Conservation (phyloP, 169 alveolate genomes). For the Amoebophrya sp. region DNA sequence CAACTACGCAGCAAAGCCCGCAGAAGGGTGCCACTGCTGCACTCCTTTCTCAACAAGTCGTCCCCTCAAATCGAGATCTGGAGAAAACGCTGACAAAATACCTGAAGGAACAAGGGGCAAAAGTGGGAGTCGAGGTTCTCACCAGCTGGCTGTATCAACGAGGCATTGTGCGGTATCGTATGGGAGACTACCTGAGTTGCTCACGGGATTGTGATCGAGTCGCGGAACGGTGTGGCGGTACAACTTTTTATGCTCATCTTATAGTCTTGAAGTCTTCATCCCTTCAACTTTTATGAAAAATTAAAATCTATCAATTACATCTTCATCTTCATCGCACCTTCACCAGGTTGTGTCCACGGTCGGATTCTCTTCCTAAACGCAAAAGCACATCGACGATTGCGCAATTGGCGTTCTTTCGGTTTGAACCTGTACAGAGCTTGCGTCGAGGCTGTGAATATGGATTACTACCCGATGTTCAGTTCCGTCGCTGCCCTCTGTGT, state of each 20-base stretch:
- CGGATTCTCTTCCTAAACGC: constrained; percentile 19
- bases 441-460: background rate
- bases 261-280: no score
- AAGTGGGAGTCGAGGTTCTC: background rate
- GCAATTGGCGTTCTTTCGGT: background rate
- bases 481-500: background rate
- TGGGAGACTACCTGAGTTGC: background rate
- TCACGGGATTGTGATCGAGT: background rate
- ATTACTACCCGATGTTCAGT: background rate
- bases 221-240: background rate
- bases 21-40: no score
- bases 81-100: background rate
- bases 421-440: background rate
- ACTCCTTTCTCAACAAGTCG: no score
- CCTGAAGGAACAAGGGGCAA: background rate
- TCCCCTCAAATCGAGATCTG: background rate
- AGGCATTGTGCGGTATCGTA: background rate
- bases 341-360: constrained; percentile 5
- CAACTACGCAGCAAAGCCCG: no score
- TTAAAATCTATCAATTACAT: no score
- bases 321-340: no score
- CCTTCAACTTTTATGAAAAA: no score
- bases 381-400: background rate
- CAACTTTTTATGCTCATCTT: no score
- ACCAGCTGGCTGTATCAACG: constrained; percentile 6